phyloP scores from a whole-genome alignment of 176 grass and related monocot species.

The Eleusine indica region DNA sequence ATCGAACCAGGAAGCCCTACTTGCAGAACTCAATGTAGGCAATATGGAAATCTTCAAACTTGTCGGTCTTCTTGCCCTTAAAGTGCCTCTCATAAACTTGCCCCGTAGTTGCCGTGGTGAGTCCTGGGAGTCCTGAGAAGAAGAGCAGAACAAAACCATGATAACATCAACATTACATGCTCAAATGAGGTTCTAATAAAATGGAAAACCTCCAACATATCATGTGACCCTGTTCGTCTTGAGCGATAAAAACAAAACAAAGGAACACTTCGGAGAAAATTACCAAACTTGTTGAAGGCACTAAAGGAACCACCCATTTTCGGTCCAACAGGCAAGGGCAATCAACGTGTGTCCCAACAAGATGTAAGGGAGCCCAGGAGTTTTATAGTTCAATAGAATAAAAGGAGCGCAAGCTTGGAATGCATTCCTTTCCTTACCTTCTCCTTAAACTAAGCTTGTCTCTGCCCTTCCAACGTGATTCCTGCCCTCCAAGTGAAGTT shows the following conservation, averaged over 20 bases:
- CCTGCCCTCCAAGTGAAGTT: conserved; percentile 47
- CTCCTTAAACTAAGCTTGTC: conserved; percentile 24
- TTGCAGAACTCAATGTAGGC: conserved; percentile 70
- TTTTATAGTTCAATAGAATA: conserved; percentile 44
- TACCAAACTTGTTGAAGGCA: conserved; percentile 53
- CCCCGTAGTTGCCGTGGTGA: conserved; percentile 21
- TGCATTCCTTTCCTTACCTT: conserved; percentile 68
- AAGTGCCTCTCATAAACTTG: conserved; percentile 61
- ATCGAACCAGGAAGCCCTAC: conserved; percentile 37
- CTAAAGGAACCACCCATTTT: conserved; percentile 70
- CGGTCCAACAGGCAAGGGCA: conserved; percentile 13
- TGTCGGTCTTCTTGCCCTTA: background rate
- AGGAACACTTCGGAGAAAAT: conserved; percentile 21
- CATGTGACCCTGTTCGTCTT: background rate
- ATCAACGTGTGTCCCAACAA: conserved; percentile 18
- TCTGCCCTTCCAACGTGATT: conserved; percentile 45
- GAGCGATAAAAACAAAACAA: background rate
- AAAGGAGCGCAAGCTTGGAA: conserved; percentile 60
- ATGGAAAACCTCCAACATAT: background rate
- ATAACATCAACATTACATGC: background rate
- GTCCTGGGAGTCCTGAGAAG: conserved; percentile 53
- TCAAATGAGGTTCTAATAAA: background rate
- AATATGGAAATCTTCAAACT: conserved; percentile 29
- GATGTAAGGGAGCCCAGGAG: background rate
- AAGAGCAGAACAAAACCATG: background rate